These are phyloP conservation scores for Ocimum tenuiflorum DNA, from an alignment of 257 asterid genomes.

Conservation along the genomic window DNA sequence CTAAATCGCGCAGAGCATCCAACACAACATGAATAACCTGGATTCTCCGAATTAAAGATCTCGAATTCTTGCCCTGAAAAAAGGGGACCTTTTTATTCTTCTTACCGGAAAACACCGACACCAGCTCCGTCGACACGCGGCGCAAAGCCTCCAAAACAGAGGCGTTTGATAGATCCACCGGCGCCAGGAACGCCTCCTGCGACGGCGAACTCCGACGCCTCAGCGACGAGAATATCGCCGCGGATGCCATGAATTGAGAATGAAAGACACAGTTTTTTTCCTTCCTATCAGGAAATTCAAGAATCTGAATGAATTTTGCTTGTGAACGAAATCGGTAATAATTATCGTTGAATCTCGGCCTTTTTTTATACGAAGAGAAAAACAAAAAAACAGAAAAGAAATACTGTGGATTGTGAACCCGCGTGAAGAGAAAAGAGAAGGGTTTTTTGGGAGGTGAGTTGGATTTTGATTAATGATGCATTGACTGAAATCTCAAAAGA, in stretches of 20 bases:
- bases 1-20: conserved; percentile 51
- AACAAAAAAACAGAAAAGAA: too few species aligned
- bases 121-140: conserved; percentile 45
- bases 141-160: conserved; percentile 52
- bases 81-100: conserved; percentile 29
- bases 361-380: neutral
- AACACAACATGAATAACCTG: conserved; percentile 52
- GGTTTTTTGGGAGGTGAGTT: neutral
- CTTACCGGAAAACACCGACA: conserved; percentile 36
- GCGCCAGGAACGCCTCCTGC: conserved; percentile 71
- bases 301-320: neutral
- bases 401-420: conserved; percentile 34
- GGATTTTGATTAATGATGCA: conserved; percentile 22
- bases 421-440: conserved; percentile 37
- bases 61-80: conserved; percentile 49
- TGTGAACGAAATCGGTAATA: neutral
- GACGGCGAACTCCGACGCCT: conserved; percentile 83
- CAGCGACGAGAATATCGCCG: conserved; percentile 77
- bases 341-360: neutral
- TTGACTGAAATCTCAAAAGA: conserved; percentile 30
- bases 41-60: conserved; percentile 61
- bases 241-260: conserved; percentile 54
- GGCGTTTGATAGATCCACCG: conserved; percentile 58
- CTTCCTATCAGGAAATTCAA: neutral
- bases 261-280: neutral